Percentiles rank a stretch among this genome's conserved stretches.
These are phyloP conservation scores for Trametes meyenii DNA, from an alignment of 768 basidiomycete species.

Conservation along the genomic window DNA sequence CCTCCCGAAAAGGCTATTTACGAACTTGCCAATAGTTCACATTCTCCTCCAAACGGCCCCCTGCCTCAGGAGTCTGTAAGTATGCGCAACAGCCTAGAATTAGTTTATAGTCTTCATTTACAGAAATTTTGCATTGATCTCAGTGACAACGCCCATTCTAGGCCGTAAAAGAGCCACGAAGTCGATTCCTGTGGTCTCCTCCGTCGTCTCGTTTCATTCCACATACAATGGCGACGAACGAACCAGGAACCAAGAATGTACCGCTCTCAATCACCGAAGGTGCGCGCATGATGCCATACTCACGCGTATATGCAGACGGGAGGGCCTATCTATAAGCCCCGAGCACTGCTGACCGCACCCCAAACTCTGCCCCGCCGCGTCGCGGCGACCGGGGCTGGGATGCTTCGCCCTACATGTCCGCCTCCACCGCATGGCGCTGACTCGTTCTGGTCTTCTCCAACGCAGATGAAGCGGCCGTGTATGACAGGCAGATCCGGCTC, in stretches of 20 bases:
- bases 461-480: constrained; percentile 75
- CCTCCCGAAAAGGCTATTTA: constrained; percentile 23
- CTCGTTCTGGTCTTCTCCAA: constrained; percentile 1
- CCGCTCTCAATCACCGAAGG: constrained; percentile 69
- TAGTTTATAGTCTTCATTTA: too few relatives aligned
- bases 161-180: too few relatives aligned
- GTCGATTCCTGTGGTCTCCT: neutral
- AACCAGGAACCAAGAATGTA: constrained; percentile 38
- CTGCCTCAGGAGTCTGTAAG: too few relatives aligned
- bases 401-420: neutral
- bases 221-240: constrained; percentile 25
- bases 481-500: constrained; percentile 95
- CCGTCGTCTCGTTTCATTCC: neutral
- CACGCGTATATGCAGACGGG: too few relatives aligned
- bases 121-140: too few relatives aligned
- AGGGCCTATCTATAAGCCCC: neutral
- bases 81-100: too few relatives aligned
- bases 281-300: constrained; percentile 16
- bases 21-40: constrained; percentile 13
- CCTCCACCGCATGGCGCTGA: constrained; percentile 3
- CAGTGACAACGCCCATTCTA: too few relatives aligned
- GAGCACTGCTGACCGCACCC: constrained; percentile 1
- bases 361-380: constrained; percentile 3
- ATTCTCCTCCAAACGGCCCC: neutral
- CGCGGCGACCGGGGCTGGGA: neutral